These are phyloP conservation scores for Przewalskia tangutica DNA, from an alignment of 257 asterid genomes.

Conservation along the genomic window DNA sequence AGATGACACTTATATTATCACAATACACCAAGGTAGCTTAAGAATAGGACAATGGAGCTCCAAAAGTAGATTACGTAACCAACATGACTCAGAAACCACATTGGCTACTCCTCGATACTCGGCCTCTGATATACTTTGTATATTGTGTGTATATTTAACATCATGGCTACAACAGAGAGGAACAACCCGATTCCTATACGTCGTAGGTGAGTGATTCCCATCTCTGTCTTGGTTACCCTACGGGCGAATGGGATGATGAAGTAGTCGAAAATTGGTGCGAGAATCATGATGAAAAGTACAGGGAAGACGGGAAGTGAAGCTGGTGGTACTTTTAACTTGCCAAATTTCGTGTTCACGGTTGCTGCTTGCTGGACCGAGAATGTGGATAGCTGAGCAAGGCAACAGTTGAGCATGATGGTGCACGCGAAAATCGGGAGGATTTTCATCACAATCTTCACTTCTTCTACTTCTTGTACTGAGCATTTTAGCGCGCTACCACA, in stretches of 20 bases:
- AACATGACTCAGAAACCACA: no score
- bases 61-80: no score
- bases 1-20: no score
- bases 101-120: no score
- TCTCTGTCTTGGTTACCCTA: constrained; percentile 43
- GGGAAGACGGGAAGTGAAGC: constrained; percentile 91
- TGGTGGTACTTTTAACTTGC: constrained; percentile 63
- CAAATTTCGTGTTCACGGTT: constrained; percentile 71
- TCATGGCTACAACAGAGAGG: constrained; percentile 48
- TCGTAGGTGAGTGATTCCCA: constrained; percentile 64
- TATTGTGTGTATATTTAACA: no score
- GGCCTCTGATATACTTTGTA: no score
- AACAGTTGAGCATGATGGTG: constrained; percentile 77
- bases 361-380: constrained; percentile 96
- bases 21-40: no score
- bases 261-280: constrained; percentile 72
- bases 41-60: no score
- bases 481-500: not conserved
- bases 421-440: constrained; percentile 76
- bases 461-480: constrained; percentile 48
- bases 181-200: constrained; percentile 63
- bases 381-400: constrained; percentile 88
- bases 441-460: constrained; percentile 62
- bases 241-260: constrained; percentile 63
- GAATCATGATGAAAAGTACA: constrained; percentile 63